Percentiles rank a stretch among this genome's conserved stretches.
Conservation (phyloP, 306 rosid species). For the Crotalaria pallida region DNA sequence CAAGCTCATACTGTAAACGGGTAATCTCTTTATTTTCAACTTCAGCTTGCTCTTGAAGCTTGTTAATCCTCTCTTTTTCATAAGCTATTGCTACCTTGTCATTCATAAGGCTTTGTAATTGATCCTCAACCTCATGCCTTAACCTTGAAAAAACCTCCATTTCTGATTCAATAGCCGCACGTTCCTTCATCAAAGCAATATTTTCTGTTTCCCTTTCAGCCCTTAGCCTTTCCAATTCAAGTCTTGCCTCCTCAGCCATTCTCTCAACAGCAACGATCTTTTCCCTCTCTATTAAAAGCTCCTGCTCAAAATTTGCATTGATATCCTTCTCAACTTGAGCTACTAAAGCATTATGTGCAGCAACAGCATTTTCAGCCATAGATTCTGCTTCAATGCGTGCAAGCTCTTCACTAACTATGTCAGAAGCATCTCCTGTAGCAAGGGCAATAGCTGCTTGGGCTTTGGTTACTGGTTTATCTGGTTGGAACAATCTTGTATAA, state of each 20-base stretch:
- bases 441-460: slow-evolving; percentile 98
- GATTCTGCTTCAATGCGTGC: slow-evolving; percentile 97
- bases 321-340: slow-evolving; percentile 93
- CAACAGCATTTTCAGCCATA: slow-evolving; percentile 89
- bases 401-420: slow-evolving; percentile 85
- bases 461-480: slow-evolving; percentile 90
- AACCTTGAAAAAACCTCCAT: slow-evolving; percentile 77
- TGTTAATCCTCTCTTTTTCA: slow-evolving; percentile 76
- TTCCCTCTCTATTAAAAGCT: slow-evolving; percentile 76
- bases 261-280: slow-evolving; percentile 73
- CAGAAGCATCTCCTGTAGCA: slow-evolving; percentile 94
- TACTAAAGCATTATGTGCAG: slow-evolving; percentile 87
- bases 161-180: slow-evolving; percentile 76
- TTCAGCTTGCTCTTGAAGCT: slow-evolving; percentile 82
- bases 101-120: slow-evolving; percentile 65
- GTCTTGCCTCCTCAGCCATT: slow-evolving; percentile 87
- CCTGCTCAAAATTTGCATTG: slow-evolving; percentile 73
- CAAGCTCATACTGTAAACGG: slow-evolving; percentile 87
- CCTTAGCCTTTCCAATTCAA: slow-evolving; percentile 74
- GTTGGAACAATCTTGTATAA: slow-evolving; percentile 88
- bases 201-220: slow-evolving; percentile 61
- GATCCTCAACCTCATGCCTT: slow-evolving; percentile 84
- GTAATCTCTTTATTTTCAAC: slow-evolving; percentile 70
- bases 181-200: slow-evolving; percentile 64
- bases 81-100: slow-evolving; percentile 70